These are phyloP conservation scores for Stereocaulon alpinum DNA, from an alignment of 495 filamentous ascomycete species.

Conservation along the genomic window DNA sequence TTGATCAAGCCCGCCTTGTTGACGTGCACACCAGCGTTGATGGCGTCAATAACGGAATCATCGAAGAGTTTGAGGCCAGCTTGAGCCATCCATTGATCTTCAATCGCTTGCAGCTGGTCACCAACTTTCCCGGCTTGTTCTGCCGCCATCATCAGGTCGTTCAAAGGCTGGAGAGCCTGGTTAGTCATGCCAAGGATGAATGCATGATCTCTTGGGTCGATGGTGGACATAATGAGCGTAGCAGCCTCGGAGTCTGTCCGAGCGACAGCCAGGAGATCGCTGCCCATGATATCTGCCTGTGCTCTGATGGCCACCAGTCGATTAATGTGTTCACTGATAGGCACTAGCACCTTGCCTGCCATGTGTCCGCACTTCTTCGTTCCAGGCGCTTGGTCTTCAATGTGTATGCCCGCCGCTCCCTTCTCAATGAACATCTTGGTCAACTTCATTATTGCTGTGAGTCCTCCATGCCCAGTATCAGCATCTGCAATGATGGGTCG, in stretches of 20 bases:
- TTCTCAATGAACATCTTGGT: conserved; percentile 97
- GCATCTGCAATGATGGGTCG: conserved; percentile 95
- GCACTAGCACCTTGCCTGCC: conserved; percentile 97
- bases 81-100: conserved; percentile 74
- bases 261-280: conserved; percentile 80
- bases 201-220: conserved; percentile 85
- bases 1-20: conserved; percentile 58
- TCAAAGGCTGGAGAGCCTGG: conserved; percentile 68
- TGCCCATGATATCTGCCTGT: conserved; percentile 97
- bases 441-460: conserved; percentile 98
- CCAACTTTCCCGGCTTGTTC: conserved; percentile 76
- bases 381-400: conserved; percentile 95
- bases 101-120: conserved; percentile 75
- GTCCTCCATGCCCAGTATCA: conserved; percentile 91
- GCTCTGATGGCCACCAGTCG: conserved; percentile 92
- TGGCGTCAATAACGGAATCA: conserved; percentile 75
- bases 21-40: conserved; percentile 52
- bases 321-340: conserved; percentile 97
- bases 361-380: conserved; percentile 99
- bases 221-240: conserved; percentile 91
- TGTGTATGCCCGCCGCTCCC: conserved; percentile 94
- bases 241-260: conserved; percentile 96
- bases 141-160: conserved; percentile 82
- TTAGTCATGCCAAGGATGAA: conserved; percentile 92
- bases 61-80: conserved; percentile 87